Base-by-base conservation (phyloP, 257 asterid species). In the Linaria vulgaris region DNA sequence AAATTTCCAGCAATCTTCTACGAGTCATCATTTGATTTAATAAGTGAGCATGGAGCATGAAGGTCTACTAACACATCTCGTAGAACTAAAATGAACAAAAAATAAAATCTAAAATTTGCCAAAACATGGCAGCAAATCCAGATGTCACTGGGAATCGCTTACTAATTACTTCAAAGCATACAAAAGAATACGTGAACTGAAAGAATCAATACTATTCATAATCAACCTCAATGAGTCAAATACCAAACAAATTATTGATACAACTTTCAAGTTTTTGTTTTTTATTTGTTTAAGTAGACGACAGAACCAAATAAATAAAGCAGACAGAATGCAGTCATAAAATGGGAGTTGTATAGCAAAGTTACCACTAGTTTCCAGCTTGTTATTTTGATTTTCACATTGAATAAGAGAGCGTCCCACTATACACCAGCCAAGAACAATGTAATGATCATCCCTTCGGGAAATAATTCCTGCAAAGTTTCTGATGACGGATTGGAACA, bases 371-470 rank as follows among this genome's bases (percentile, higher is more conserved):
- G 85, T 81, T 27, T 63, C 62, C 62, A 76, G 64, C 66, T 74
- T 80, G 15, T 63, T 68, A 68, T 27, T 73, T 31, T 69, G 53
- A 43, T 46, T 72, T 65, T 88, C 95, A 63, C 69, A 78, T 48
- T 88, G 91, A 53, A 91, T 21, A 51, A 91, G 81, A 65, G 76
- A 68, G 38, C 88, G 98, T 37, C 86, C 86, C 74, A 91, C 84
- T 37, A 76, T 75, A 74, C 96, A 91, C 98, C 96, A 91, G 21
- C 96, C 96, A 27, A 91, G 78, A 70, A 85, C 81, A 76, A 88
- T 71, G 80, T 82, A 80, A 31, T 54, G 90, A 74, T 91, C 96
- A 76, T 84, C 82, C 72, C 74, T 88, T 70, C 87, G 80, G 4
- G 66, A 77, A 55, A 88, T 64, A 50, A 88, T 77, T 64, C 70